These are phyloP conservation scores for Termitomyces sp. DNA, from an alignment of 768 basidiomycete genomes.

Conservation along the genomic window DNA sequence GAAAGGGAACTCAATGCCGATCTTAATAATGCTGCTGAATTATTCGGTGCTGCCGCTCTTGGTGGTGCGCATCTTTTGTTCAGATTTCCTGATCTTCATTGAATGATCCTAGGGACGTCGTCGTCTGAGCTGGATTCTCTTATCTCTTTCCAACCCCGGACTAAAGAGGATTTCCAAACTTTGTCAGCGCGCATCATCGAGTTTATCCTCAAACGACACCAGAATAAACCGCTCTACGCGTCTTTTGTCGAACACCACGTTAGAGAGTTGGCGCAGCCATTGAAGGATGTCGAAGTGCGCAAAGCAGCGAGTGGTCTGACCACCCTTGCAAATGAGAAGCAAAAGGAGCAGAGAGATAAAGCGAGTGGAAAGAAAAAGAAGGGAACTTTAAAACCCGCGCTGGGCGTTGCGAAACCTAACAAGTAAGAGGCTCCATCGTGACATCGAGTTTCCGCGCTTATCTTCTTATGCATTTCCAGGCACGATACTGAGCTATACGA, in stretches of 20 bases:
- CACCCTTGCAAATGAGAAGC: slow-evolving; percentile 91
- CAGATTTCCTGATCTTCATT: not conserved
- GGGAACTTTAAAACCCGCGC: slow-evolving; percentile 58
- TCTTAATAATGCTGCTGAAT: slow-evolving; percentile 73
- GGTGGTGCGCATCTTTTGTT: slow-evolving; percentile 41
- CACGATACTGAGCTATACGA: slow-evolving; percentile 80
- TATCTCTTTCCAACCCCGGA: slow-evolving; percentile 74
- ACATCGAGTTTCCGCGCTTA: not conserved
- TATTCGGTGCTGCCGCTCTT: slow-evolving; percentile 67
- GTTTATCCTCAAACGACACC: slow-evolving; percentile 70
- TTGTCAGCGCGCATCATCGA: slow-evolving; percentile 74
- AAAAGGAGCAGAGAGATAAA: slow-evolving; percentile 83
- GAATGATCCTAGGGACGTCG: slow-evolving; percentile 46
- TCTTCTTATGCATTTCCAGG: slow-evolving; percentile 31
- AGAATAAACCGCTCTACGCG: slow-evolving; percentile 76
- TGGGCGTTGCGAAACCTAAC: slow-evolving; percentile 68
- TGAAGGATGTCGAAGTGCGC: slow-evolving; percentile 88
- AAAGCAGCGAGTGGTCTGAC: slow-evolving; percentile 83
- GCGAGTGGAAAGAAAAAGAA: slow-evolving; percentile 91
- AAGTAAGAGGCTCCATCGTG: slow-evolving; percentile 37
- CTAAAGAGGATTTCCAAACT: slow-evolving; percentile 80
- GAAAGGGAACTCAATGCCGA: slow-evolving; percentile 85
- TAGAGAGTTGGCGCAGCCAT: slow-evolving; percentile 64
- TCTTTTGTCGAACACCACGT: slow-evolving; percentile 82
- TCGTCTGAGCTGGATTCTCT: slow-evolving; percentile 64